Evolutionary conservation across 2,329 filamentous ascomycete species (phyloP).

Genomic region (Lecanicillium sp.): DNA sequence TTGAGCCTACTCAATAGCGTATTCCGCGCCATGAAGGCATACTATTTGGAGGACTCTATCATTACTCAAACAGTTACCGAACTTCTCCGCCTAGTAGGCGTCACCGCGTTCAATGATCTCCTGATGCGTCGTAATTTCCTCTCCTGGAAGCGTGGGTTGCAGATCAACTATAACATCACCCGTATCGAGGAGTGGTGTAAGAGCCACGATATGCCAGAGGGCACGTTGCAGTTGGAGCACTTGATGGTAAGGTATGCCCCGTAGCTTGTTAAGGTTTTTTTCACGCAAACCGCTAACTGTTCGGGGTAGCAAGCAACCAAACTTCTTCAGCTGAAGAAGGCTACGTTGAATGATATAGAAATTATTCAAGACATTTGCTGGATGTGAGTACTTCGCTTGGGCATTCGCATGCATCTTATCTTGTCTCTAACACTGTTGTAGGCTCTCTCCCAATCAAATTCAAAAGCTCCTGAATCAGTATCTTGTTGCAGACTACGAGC

Average conservation of each 20-base stretch:
- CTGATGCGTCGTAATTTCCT: slow-evolving; percentile 98
- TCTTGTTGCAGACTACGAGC: slow-evolving; percentile 95
- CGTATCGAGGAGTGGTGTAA: slow-evolving; percentile 99
- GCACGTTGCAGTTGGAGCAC: slow-evolving; percentile 93
- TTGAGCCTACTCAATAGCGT: slow-evolving; percentile 93
- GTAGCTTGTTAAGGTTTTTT: no score
- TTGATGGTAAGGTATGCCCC: slow-evolving; percentile 62
- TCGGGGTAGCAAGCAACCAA: slow-evolving; percentile 97
- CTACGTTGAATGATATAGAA: slow-evolving; percentile 96
- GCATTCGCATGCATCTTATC: slow-evolving; percentile 12
- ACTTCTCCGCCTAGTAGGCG: slow-evolving; percentile 83
- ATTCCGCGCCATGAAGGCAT: slow-evolving; percentile 98
- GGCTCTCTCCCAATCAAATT: slow-evolving; percentile 96
- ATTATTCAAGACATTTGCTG: slow-evolving; percentile 99
- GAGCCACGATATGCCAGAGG: slow-evolving; percentile 98
- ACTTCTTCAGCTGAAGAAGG: slow-evolving; percentile 96
- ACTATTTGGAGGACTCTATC: slow-evolving; percentile 93
- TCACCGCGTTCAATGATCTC: slow-evolving; percentile 96
- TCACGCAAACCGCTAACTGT: no score
- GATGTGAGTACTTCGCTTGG: slow-evolving; percentile 67
- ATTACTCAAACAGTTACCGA: slow-evolving; percentile 94
- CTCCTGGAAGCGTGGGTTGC: slow-evolving; percentile 96
- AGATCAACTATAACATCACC: slow-evolving; percentile 99
- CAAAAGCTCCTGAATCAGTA: slow-evolving; percentile 99
- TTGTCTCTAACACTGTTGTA: slow-evolving; percentile 23